Conservation (phyloP, 345 rosid species). For the Salix dunnii region DNA sequence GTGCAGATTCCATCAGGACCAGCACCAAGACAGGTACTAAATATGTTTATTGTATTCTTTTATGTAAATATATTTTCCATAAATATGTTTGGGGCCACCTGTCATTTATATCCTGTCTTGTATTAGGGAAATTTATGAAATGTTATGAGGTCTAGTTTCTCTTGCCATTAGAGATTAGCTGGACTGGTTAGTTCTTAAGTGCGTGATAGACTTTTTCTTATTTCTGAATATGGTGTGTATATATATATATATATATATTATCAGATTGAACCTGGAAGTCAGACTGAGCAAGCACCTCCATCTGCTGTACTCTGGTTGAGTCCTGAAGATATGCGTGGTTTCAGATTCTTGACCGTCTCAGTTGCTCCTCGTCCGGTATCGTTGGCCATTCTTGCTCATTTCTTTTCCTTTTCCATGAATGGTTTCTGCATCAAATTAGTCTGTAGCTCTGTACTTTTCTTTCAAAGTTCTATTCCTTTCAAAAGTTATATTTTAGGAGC, state of each 20-base stretch:
- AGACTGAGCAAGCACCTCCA: slow-evolving; percentile 99
- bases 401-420: slow-evolving; percentile 13
- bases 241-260: background rate
- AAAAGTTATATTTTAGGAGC: background rate
- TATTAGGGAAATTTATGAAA: background rate
- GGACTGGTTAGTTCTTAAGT: background rate
- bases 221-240: slow-evolving; percentile 16
- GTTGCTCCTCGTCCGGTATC: slow-evolving; percentile 93
- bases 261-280: slow-evolving; percentile 96
- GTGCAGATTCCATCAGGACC: slow-evolving; percentile 92
- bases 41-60: slow-evolving; percentile 3
- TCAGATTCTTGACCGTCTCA: slow-evolving; percentile 89
- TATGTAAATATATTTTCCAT: background rate
- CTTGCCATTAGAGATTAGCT: slow-evolving; percentile 6
- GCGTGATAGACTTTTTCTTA: slow-evolving; percentile 15
- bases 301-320: slow-evolving; percentile 70
- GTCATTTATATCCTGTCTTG: background rate
- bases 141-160: background rate
- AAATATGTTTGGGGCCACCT: background rate
- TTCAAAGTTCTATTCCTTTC: background rate
- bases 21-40: slow-evolving; percentile 83
- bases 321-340: slow-evolving; percentile 78
- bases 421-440: slow-evolving; percentile 6
- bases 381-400: slow-evolving; percentile 8
- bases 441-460: background rate